A percentile compares a stretch with the other conserved stretches of the same genome.
These are phyloP conservation scores for Coprinellus aureogranulatus DNA, from an alignment of 768 basidiomycete genomes.

Conservation along the genomic window DNA sequence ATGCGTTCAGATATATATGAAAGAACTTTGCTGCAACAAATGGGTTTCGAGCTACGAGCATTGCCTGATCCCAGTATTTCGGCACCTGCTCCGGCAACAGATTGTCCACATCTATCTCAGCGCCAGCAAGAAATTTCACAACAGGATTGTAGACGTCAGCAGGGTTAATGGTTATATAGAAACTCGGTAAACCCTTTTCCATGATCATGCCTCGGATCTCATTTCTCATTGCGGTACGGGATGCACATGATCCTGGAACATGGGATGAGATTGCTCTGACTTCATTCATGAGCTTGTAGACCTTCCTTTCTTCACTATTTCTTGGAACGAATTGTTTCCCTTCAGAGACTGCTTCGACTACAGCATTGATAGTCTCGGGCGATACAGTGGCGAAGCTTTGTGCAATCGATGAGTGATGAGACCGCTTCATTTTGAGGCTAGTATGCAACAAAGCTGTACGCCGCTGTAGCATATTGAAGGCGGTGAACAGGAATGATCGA, in stretches of 20 bases:
- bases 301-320: slow-evolving; percentile 27
- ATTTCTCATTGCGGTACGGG: slow-evolving; percentile 30
- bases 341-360: slow-evolving; percentile 18
- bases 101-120: slow-evolving; percentile 33
- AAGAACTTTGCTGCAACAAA: slow-evolving; percentile 40
- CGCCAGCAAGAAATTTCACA: slow-evolving; percentile 36
- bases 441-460: slow-evolving; percentile 29
- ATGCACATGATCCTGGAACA: slow-evolving; percentile 29
- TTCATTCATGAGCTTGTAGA: slow-evolving; percentile 18
- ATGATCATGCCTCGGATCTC: slow-evolving; percentile 35
- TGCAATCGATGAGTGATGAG: slow-evolving; percentile 26
- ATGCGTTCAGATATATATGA: slow-evolving; percentile 35
- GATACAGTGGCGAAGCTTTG: slow-evolving; percentile 21
- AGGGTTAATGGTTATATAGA: slow-evolving; percentile 47
- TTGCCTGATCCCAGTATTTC: slow-evolving; percentile 28
- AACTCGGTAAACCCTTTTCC: slow-evolving; percentile 34
- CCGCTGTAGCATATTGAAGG: slow-evolving; percentile 40
- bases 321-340: slow-evolving; percentile 20
- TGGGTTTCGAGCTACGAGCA: slow-evolving; percentile 39
- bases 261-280: slow-evolving; percentile 14
- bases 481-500: slow-evolving; percentile 40
- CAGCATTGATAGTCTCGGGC: slow-evolving; percentile 19
- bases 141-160: slow-evolving; percentile 41
- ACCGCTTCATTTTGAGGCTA: slow-evolving; percentile 24
- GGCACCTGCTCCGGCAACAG: slow-evolving; percentile 25